Conservation (phyloP, 768 basidiomycete species). For the Termitomyces sp. region DNA sequence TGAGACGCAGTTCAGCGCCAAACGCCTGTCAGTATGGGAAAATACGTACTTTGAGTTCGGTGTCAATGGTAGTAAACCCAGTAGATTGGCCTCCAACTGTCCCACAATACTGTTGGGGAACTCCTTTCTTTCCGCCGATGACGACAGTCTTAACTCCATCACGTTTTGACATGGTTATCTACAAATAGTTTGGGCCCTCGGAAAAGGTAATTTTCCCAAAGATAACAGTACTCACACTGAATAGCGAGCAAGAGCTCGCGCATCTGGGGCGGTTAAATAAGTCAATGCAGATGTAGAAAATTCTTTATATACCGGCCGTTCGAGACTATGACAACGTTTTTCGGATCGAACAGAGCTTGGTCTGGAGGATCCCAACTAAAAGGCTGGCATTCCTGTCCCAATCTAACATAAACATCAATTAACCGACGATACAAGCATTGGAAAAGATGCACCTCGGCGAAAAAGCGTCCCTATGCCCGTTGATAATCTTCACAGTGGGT, state of each 20-base stretch:
- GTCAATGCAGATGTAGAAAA: neutral
- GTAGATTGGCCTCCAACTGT: slow-evolving; percentile 58
- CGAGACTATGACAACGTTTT: slow-evolving; percentile 45
- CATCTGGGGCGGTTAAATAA: slow-evolving; percentile 23
- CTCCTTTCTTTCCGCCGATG: slow-evolving; percentile 41
- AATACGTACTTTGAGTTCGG: slow-evolving; percentile 43
- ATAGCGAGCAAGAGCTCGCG: slow-evolving; percentile 41
- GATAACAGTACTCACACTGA: slow-evolving; percentile 26
- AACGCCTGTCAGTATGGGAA: neutral
- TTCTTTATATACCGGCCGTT: slow-evolving; percentile 37
- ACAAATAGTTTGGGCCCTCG: neutral
- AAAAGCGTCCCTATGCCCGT: slow-evolving; percentile 44
- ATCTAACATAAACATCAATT: slow-evolving; percentile 17
- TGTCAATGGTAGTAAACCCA: slow-evolving; percentile 52
- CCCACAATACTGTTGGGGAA: slow-evolving; percentile 55
- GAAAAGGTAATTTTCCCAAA: neutral
- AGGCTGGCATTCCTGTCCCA: slow-evolving; percentile 43
- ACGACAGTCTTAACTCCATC: slow-evolving; percentile 53
- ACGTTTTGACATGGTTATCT: slow-evolving; percentile 58
- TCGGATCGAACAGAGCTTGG: slow-evolving; percentile 39
- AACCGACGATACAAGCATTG: neutral
- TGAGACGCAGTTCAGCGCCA: neutral
- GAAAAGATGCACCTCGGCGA: slow-evolving; percentile 32
- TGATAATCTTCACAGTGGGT: slow-evolving; percentile 36
- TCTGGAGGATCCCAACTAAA: slow-evolving; percentile 27